These are phyloP conservation scores for Phytophthora syringae DNA, from an alignment of 352 stramenopile species.

Conservation along the genomic window DNA sequence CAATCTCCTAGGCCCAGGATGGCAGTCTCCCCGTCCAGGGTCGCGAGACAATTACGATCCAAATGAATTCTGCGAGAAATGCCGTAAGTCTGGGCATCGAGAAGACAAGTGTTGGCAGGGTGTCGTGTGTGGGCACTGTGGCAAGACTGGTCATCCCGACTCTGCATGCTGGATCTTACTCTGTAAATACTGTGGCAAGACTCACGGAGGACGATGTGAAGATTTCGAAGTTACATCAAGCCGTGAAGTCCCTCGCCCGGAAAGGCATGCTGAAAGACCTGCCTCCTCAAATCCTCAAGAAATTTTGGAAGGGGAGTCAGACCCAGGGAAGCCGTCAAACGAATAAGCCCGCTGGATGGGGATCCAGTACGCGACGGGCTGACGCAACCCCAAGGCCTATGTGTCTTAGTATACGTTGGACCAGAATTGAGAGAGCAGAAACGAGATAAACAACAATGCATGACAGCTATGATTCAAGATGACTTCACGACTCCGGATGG, in stretches of 20 bases:
- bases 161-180: neutral
- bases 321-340: slow-evolving; percentile 20
- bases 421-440: neutral
- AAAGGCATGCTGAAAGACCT: slow-evolving; percentile 1
- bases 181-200: neutral
- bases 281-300: neutral
- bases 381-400: slow-evolving; percentile 5
- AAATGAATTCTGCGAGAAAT: neutral
- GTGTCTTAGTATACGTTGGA: slow-evolving; percentile 25
- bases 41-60: neutral
- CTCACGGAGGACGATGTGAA: neutral
- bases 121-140: neutral
- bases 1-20: no score
- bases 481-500: no score
- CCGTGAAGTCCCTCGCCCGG: neutral
- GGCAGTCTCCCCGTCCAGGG: no score
- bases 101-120: slow-evolving; percentile 1
- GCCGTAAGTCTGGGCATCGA: neutral
- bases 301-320: neutral
- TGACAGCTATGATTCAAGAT: slow-evolving; percentile 11
- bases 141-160: neutral
- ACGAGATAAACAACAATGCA: slow-evolving; percentile 16
- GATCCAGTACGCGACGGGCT: slow-evolving; percentile 19
- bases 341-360: slow-evolving; percentile 20
- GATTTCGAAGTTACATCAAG: neutral